A percentile compares a stretch with the other conserved stretches of the same genome.
phyloP scores from a whole-genome alignment of 768 basidiomycete genomes.

The Cyclocybe cylindracea region DNA sequence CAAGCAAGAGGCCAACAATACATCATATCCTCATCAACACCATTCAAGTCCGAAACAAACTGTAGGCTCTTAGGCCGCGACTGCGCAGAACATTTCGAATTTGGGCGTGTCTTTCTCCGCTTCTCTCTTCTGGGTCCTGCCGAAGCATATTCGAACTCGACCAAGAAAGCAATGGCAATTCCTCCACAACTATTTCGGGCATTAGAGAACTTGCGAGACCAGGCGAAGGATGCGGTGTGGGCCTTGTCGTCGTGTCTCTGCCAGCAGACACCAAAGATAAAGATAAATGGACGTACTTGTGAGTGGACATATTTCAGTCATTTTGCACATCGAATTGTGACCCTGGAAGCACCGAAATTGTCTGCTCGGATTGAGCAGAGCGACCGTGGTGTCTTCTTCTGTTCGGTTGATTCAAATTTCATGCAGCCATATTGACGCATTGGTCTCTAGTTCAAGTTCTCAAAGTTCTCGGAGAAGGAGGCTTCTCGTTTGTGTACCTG shows the following conservation, averaged over 20 bases:
- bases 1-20: too few species aligned
- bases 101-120: too few species aligned
- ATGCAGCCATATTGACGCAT: too few species aligned
- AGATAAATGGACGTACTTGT: constrained; percentile 96
- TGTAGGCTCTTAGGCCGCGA: too few species aligned
- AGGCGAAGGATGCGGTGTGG: constrained; percentile 81
- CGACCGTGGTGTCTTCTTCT: background rate
- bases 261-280: constrained; percentile 81
- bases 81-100: too few species aligned
- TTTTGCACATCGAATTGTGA: background rate
- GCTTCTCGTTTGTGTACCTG: constrained; percentile 90
- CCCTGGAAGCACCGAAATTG: background rate
- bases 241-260: constrained; percentile 81
- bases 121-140: too few species aligned
- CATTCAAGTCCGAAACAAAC: too few species aligned
- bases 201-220: constrained; percentile 65
- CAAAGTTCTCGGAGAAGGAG: constrained; percentile 94
- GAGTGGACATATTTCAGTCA: constrained; percentile 29
- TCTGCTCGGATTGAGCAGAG: background rate
- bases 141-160: too few species aligned
- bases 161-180: constrained; percentile 24
- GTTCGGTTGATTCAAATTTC: too few species aligned
- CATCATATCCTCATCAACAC: too few species aligned
- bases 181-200: constrained; percentile 43
- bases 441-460: constrained; percentile 75